A percentile compares a stretch with the other conserved stretches of the same genome.
Evolutionary conservation across 2,329 filamentous ascomycete species (phyloP).

Genomic region (Pseudocercospora musae): DNA sequence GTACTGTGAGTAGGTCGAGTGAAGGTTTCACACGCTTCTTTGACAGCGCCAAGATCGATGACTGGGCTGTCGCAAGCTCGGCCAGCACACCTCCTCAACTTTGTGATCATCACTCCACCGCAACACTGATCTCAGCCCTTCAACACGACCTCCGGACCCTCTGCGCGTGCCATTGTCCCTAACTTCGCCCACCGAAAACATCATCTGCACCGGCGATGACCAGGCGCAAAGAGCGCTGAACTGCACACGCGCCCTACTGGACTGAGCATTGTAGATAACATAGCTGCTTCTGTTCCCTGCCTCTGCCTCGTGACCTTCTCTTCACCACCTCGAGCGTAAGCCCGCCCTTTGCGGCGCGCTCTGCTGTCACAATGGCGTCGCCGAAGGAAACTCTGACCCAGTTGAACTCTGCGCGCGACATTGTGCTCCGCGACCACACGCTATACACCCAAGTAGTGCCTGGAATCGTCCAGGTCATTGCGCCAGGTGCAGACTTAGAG

Average conservation of each 20-base stretch:
- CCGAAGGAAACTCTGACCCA: slow-evolving; percentile 73
- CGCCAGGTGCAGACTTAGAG: slow-evolving; percentile 69
- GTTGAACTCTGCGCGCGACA: slow-evolving; percentile 83
- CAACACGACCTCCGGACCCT: background rate
- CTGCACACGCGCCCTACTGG: slow-evolving; percentile 8
- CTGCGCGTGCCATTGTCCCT: slow-evolving; percentile 2
- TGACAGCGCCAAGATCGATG: background rate
- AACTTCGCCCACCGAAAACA: background rate
- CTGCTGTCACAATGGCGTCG: slow-evolving; percentile 27
- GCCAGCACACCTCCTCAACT: background rate
- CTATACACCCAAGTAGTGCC: slow-evolving; percentile 91
- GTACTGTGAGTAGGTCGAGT: background rate
- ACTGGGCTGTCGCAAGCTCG: background rate
- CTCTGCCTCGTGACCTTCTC: slow-evolving; percentile 21
- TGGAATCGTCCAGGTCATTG: slow-evolving; percentile 88
- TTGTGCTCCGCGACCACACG: slow-evolving; percentile 79
- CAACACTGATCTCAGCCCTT: background rate
- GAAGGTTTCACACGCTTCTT: slow-evolving; percentile 7
- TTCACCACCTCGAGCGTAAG: slow-evolving; percentile 10
- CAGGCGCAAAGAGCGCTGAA: slow-evolving; percentile 7
- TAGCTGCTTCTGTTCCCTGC: slow-evolving; percentile 24
- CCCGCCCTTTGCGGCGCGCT: slow-evolving; percentile 6
- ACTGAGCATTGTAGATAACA: slow-evolving; percentile 23
- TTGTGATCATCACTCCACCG: background rate
- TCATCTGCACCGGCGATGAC: slow-evolving; percentile 13